Evolutionary conservation across 805 yeast genomes (phyloP), one percentile per base, ranked within the genome.

Genomic region (Metschnikowia continentalis): DNA sequence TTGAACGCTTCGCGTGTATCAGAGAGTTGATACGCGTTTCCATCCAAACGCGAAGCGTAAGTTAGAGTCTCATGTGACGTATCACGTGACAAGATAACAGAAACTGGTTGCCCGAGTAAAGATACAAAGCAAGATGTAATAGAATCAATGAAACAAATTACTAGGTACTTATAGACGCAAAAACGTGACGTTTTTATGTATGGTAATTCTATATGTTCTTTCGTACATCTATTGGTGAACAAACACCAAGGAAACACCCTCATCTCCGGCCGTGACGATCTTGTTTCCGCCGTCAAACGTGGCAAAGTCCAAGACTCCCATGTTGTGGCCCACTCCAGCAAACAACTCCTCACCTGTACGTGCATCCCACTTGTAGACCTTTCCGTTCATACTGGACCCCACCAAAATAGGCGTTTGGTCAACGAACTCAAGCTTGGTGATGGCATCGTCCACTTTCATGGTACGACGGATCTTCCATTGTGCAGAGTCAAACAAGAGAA

Each of bases 191-290:
- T 8, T 26, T 8, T 26, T 26, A 26, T 26, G 30, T n/a, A 23
- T 35, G 42, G 15, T 39, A 6, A 39, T n/a, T 26, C 30, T 26
- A 26, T 26, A 26, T 32, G 14, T n/a, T 22, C 11, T 23, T 6
- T 39, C 10, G 15, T 26, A 26, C 22, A 30, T 14, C 30, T 46
- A 53, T 47, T 53, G 50, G 50, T 50, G 53, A 11, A 45, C 51
- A 60, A 83, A 90, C 10, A 92, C 80, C 56, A 92, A 74, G 11
- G 95, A 82, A 32, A 94, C 97, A 58, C 96, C 96, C 68, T 94
- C 99, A 67, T 94, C 99, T 56, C 97, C 97, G 13, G 97, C 99
- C 19, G 97, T 89, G 35, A 90, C 78, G 42, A 94, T 62, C 65
- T 84, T 83, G 47, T 78, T 76, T 26, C 90, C 92, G 42, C 79